Evolutionary conservation across 2,329 filamentous ascomycete species (phyloP).

Genomic region (Xylaria sp.): DNA sequence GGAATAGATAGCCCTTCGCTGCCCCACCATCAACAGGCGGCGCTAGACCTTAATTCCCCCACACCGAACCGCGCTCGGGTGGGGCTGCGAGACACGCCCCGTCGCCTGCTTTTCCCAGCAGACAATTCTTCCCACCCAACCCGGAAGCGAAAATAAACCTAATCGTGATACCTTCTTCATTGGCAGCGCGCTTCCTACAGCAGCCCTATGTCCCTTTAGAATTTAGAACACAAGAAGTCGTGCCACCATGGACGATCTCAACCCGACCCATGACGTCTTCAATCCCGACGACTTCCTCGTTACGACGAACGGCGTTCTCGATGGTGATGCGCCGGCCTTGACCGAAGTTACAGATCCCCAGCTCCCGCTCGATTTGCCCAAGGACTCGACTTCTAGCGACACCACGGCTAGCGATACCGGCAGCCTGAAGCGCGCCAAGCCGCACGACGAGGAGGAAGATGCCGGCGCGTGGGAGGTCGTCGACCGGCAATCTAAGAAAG

Average conservation of each 20-base stretch:
- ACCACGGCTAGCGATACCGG: constrained; percentile 31
- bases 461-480: constrained; percentile 60
- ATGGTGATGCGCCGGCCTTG: constrained; percentile 13
- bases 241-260: constrained; percentile 27
- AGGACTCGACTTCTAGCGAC: constrained; percentile 30
- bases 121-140: constrained; percentile 4
- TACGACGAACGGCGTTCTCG: constrained; percentile 12
- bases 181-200: background rate
- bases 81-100: constrained; percentile 14
- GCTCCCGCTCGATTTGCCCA: constrained; percentile 23
- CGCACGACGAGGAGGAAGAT: constrained; percentile 50
- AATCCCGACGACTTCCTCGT: constrained; percentile 30
- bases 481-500: constrained; percentile 48
- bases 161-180: background rate
- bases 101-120: background rate
- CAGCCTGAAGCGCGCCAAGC: constrained; percentile 56
- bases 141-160: constrained; percentile 2
- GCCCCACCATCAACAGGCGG: too few species aligned
- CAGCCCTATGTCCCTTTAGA: constrained; percentile 1
- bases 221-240: background rate
- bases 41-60: background rate
- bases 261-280: constrained; percentile 26
- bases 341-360: constrained; percentile 11
- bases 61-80: constrained; percentile 18
- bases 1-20: too few species aligned